Evolutionary conservation across 306 rosid species (phyloP).

Genomic region (Fragaria vesca): DNA sequence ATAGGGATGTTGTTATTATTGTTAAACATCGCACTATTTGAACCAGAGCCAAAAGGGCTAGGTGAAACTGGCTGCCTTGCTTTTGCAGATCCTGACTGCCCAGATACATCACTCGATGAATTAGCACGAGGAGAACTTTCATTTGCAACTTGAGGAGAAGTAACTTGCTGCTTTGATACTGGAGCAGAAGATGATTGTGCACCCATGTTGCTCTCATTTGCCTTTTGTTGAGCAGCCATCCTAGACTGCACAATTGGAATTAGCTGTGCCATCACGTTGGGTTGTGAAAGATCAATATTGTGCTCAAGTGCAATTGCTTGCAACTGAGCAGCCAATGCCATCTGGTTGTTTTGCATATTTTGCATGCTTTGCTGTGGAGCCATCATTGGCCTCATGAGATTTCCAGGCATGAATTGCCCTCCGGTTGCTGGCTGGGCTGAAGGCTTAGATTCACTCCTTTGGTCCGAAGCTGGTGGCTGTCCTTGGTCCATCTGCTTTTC

Average conservation of each 20-base stretch:
- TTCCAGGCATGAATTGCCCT: slow-evolving; percentile 68
- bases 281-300: slow-evolving; percentile 78
- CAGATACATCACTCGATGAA: slow-evolving; percentile 70
- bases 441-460: slow-evolving; percentile 60
- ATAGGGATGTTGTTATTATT: slow-evolving; percentile 43
- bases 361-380: slow-evolving; percentile 53
- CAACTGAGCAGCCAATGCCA: slow-evolving; percentile 58
- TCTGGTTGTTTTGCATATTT: slow-evolving; percentile 64
- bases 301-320: slow-evolving; percentile 83
- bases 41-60: slow-evolving; percentile 52
- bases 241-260: slow-evolving; percentile 73
- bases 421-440: slow-evolving; percentile 47
- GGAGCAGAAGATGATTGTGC: slow-evolving; percentile 61
- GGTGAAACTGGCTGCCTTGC: slow-evolving; percentile 64
- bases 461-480: slow-evolving; percentile 60
- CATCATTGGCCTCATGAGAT: slow-evolving; percentile 59
- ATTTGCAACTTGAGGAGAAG: slow-evolving; percentile 59
- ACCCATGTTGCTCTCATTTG: slow-evolving; percentile 55
- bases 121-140: slow-evolving; percentile 78
- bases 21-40: slow-evolving; percentile 45
- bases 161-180: slow-evolving; percentile 70
- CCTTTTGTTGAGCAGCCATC: slow-evolving; percentile 62
- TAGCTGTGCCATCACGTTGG: slow-evolving; percentile 73
- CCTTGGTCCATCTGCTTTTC: slow-evolving; percentile 78
- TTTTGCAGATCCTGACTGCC: slow-evolving; percentile 62